These are phyloP conservation scores for Acer saccharum DNA, from an alignment of 345 rosid species.

Conservation along the genomic window DNA sequence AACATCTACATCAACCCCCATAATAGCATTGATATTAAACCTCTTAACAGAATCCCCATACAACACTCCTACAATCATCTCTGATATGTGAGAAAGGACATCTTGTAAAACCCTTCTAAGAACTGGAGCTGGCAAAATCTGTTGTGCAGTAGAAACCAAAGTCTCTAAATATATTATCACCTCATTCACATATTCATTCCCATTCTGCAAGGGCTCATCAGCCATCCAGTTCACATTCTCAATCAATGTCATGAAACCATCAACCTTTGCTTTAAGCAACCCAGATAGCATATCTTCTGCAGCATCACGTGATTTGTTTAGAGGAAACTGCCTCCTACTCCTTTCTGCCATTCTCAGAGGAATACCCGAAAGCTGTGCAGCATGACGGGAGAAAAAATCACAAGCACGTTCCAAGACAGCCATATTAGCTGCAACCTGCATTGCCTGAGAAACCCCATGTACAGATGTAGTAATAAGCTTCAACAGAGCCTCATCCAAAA, in stretches of 20 bases:
- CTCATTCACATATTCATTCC: slow-evolving; percentile 95
- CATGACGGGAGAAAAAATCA: slow-evolving; percentile 92
- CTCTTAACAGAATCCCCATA: slow-evolving; percentile 81
- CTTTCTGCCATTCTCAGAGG: slow-evolving; percentile 96
- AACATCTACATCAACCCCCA: slow-evolving; percentile 81
- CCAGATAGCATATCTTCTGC: slow-evolving; percentile 93
- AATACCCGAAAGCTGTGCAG: slow-evolving; percentile 93
- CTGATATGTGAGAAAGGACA: slow-evolving; percentile 87
- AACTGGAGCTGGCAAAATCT: slow-evolving; percentile 79
- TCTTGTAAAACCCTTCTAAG: slow-evolving; percentile 80
- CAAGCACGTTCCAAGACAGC: slow-evolving; percentile 96
- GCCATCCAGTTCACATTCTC: slow-evolving; percentile 98
- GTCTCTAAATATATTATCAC: slow-evolving; percentile 90
- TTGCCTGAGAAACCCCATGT: slow-evolving; percentile 91
- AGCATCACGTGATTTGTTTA: slow-evolving; percentile 79
- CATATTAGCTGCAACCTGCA: slow-evolving; percentile 99
- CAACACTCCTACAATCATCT: slow-evolving; percentile 66
- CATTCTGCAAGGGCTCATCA: slow-evolving; percentile 74
- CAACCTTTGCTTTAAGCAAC: slow-evolving; percentile 83
- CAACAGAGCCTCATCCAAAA: slow-evolving; percentile 79
- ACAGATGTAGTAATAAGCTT: slow-evolving; percentile 77
- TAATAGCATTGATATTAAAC: slow-evolving; percentile 74
- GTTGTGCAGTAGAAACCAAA: slow-evolving; percentile 94
- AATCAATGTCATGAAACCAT: slow-evolving; percentile 84
- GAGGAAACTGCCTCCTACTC: slow-evolving; percentile 90